Evolutionary conservation across 306 rosid species (phyloP).

Genomic region (Corylus heterophylla): DNA sequence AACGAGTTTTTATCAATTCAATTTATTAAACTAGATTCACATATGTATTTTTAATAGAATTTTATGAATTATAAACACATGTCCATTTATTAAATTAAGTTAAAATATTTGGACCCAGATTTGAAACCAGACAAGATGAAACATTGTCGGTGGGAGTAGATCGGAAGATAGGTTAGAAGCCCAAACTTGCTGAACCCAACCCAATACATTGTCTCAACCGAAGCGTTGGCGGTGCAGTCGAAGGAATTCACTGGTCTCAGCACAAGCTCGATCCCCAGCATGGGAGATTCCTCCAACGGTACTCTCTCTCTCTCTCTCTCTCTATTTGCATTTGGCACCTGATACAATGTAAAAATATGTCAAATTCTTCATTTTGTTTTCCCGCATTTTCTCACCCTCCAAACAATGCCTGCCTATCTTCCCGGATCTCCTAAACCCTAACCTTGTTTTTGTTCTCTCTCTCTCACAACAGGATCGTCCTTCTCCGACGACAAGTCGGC

Average conservation of each 20-base stretch:
- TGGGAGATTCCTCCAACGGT: constrained; percentile 67
- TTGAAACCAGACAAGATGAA: no score
- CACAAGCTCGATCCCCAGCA: constrained; percentile 26
- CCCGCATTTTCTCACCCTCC: constrained; percentile 19
- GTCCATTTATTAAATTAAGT: no score
- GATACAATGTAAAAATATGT: constrained; percentile 1
- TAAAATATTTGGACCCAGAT: no score
- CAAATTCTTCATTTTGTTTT: background rate
- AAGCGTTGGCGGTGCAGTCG: constrained; percentile 4
- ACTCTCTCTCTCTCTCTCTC: constrained; percentile 27
- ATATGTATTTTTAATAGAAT: no score
- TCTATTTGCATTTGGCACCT: constrained; percentile 7
- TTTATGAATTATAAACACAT: no score
- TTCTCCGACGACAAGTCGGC: constrained; percentile 67
- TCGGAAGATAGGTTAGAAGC: no score
- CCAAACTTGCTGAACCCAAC: no score
- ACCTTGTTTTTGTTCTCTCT: background rate
- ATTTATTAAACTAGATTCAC: no score
- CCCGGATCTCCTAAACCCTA: constrained; percentile 15
- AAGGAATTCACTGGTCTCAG: background rate
- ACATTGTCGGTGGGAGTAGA: no score
- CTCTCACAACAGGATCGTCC: constrained; percentile 37
- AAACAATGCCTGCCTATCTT: background rate
- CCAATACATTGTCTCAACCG: background rate
- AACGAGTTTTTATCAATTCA: no score